phyloP scores from a whole-genome alignment of 2,329 filamentous ascomycete genomes.

The Sporothrix inflata region DNA sequence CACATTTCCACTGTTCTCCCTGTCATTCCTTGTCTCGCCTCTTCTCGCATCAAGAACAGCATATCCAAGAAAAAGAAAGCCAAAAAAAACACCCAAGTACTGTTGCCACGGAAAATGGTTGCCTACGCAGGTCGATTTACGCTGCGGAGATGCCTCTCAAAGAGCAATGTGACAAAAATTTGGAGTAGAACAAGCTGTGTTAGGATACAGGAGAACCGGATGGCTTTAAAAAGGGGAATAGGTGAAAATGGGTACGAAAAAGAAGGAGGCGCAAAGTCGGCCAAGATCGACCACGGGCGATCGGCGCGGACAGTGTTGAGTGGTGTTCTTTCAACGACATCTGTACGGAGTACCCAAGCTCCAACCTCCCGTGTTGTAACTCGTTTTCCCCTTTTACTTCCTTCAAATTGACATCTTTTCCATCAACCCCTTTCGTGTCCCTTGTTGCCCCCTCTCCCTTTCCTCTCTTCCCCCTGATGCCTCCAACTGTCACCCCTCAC shows the following conservation, averaged over 20 bases:
- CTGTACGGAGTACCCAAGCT: too few species aligned
- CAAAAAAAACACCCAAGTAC: not conserved
- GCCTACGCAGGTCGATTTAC: not conserved
- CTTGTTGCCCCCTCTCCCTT: not conserved
- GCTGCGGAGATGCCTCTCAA: not conserved
- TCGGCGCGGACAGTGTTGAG: not conserved
- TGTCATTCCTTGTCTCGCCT: not conserved
- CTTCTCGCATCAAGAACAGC: not conserved
- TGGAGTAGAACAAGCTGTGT: not conserved
- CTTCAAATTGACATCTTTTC: not conserved
- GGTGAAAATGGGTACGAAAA: not conserved
- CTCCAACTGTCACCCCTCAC: not conserved
- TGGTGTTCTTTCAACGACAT: not conserved
- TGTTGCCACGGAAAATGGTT: not conserved
- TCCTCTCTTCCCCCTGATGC: not conserved
- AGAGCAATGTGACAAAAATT: not conserved
- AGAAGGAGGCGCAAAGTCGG: not conserved
- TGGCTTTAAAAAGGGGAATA: not conserved
- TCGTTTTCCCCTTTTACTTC: not conserved
- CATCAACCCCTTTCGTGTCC: not conserved
- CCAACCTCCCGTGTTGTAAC: not conserved
- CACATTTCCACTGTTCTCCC: not conserved
- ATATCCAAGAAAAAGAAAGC: not conserved
- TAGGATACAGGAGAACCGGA: conserved; percentile 14
- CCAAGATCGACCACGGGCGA: not conserved